A percentile compares a stretch with the other conserved stretches of the same genome.
Conservation (phyloP, 2,329 filamentous ascomycete genomes). For the Cladosporium sphaerospermum region DNA sequence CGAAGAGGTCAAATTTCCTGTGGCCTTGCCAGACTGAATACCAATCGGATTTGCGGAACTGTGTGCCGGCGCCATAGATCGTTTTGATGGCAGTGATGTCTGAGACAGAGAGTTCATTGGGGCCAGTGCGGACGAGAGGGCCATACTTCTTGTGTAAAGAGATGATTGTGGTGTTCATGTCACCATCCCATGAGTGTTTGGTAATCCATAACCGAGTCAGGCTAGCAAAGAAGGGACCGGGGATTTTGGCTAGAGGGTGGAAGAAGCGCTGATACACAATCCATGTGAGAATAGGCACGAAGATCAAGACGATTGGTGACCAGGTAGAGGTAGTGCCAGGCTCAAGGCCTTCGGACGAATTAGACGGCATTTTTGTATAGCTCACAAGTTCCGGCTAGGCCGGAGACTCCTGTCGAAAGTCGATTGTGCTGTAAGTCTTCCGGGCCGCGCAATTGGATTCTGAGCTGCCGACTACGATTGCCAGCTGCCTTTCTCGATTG, state of each 20-base stretch:
- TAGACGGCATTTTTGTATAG: not conserved
- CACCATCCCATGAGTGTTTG: slow-evolving; percentile 27
- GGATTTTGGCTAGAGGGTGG: slow-evolving; percentile 23
- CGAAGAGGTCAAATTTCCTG: slow-evolving; percentile 36
- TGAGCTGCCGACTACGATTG: too few species aligned
- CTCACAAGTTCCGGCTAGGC: too few species aligned
- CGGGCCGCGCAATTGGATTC: too few species aligned
- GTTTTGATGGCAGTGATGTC: slow-evolving; percentile 25
- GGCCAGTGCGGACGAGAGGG: slow-evolving; percentile 26
- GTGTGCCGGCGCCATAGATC: slow-evolving; percentile 34
- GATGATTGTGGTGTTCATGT: slow-evolving; percentile 22
- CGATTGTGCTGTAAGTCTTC: too few species aligned
- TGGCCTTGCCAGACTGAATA: slow-evolving; percentile 37
- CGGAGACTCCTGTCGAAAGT: too few species aligned
- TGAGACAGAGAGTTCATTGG: slow-evolving; percentile 24
- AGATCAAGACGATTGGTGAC: not conserved
- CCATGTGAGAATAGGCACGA: slow-evolving; percentile 14
- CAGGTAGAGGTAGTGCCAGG: not conserved
- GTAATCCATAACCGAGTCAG: slow-evolving; percentile 27
- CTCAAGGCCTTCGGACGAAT: not conserved
- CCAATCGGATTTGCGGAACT: slow-evolving; percentile 37
- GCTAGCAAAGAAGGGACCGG: slow-evolving; percentile 23
- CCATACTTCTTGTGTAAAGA: slow-evolving; percentile 26
- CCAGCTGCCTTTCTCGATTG: too few species aligned
- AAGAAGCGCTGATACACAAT: slow-evolving; percentile 22